phyloP scores from a whole-genome alignment of 768 basidiomycete species.

The Leccinum longicurvipes region DNA sequence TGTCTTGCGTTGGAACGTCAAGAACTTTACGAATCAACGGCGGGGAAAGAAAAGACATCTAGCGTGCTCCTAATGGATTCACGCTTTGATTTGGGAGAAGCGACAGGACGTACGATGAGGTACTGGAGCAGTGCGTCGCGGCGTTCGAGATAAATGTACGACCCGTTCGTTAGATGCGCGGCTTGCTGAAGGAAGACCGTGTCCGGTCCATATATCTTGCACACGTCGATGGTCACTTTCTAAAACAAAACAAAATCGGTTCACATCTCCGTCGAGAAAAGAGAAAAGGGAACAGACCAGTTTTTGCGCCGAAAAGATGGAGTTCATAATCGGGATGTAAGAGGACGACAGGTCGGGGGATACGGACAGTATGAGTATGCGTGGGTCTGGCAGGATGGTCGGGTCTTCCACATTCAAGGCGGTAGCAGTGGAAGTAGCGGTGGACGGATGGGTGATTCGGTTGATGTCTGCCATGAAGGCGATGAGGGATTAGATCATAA shows the following conservation, averaged over 20 bases:
- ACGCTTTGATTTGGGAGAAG: not conserved
- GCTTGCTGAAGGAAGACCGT: constrained; percentile 98
- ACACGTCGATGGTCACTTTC: constrained; percentile 97
- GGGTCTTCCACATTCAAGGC: constrained; percentile 28
- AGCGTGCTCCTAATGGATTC: constrained; percentile 1
- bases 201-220: constrained; percentile 85
- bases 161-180: constrained; percentile 90
- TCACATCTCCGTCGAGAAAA: constrained; percentile 12
- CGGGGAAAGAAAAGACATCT: constrained; percentile 85
- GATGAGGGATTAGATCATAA: constrained; percentile 8
- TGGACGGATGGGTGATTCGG: constrained; percentile 40
- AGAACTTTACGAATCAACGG: constrained; percentile 71
- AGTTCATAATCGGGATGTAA: constrained; percentile 98
- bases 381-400: constrained; percentile 42
- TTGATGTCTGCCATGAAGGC: constrained; percentile 63
- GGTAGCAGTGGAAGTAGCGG: constrained; percentile 16
- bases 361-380: constrained; percentile 81
- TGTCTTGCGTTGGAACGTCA: constrained; percentile 88
- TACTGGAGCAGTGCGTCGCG: constrained; percentile 90
- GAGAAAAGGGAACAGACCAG: constrained; percentile 50
- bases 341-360: constrained; percentile 86
- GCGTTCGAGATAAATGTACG: constrained; percentile 81
- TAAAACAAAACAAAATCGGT: constrained; percentile 32
- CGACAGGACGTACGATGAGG: constrained; percentile 55
- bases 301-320: constrained; percentile 98